Base-by-base conservation (phyloP, 495 filamentous ascomycete genomes). In the Aspergillus biplanus region DNA sequence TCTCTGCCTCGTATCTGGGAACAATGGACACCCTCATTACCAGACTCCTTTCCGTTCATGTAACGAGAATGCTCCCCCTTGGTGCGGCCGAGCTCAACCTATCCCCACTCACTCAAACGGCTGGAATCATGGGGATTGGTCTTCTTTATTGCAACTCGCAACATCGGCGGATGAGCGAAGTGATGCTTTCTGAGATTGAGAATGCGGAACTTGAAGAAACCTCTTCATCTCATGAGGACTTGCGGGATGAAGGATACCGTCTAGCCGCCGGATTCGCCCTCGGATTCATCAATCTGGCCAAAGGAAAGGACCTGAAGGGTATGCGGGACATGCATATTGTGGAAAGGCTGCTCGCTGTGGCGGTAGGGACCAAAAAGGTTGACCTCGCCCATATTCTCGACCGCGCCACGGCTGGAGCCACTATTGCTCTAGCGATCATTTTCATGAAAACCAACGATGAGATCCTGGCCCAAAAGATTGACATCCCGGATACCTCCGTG, bases 161-260 rank as follows among this genome's bases (percentile, higher is more conserved):
- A 66, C 95, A 99, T 78, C 90, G 95, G 7, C 87, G 95, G 54
- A 99, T 99, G 95, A 97, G 92, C 69, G 95, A 99, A 73, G 90
- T 98, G 37, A 97, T 98, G 92, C 85, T 98, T 44, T 97, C 93
- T 0, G 95, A 99, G 73, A 95, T 99, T 52, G 93, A 97, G 66
- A 89, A 91, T 55, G 81, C 90, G 44, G 91, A 92, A 42, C 73
- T 85, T 13, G 91, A 91, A 52, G 93, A 97, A 62, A 80, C 80
- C 18, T 80, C 82, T 15, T 78, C 82, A 47, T 79, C 83, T 16
- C 78, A 81, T 16, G 88, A 90, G 66, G 87, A 85, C n/a, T 74
- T 97, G 15, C 88, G 96, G 31, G 92, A 96, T 67, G 95, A 99
- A 80, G 91, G 93, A 33, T 98, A 99, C 73, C 86, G 95, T 52